Conservation (phyloP, 2,329 filamentous ascomycete species). For the Cladosporium halotolerans region DNA sequence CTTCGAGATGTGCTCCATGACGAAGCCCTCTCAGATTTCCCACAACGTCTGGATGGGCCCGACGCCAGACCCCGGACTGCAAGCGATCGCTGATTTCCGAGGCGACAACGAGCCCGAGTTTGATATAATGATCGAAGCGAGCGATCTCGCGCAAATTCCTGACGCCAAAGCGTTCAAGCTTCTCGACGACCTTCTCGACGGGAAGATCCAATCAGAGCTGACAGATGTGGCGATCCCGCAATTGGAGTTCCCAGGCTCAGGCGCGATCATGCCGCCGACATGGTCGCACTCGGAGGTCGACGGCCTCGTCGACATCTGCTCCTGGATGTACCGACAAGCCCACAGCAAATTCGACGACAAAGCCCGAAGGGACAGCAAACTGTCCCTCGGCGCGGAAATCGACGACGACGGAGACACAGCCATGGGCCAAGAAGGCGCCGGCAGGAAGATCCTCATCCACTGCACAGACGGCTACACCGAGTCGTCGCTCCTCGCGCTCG, state of each 20-base stretch:
- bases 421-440: constrained; percentile 38
- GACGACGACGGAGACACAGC: constrained; percentile 51
- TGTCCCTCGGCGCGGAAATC: constrained; percentile 30
- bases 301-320: constrained; percentile 76
- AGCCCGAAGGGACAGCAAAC: constrained; percentile 39
- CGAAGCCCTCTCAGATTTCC: constrained; percentile 78
- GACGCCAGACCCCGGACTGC: constrained; percentile 59
- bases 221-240: constrained; percentile 46
- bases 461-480: constrained; percentile 96
- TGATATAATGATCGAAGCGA: constrained; percentile 83
- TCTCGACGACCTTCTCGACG: constrained; percentile 50
- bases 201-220: constrained; percentile 23
- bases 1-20: constrained; percentile 90
- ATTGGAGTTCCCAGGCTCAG: constrained; percentile 86
- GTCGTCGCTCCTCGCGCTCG: constrained; percentile 78
- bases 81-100: constrained; percentile 1
- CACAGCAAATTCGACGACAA: constrained; percentile 38
- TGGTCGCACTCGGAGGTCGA: constrained; percentile 80
- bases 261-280: constrained; percentile 79
- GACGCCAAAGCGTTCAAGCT: constrained; percentile 60
- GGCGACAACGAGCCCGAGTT: constrained; percentile 47
- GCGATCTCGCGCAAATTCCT: constrained; percentile 71
- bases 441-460: constrained; percentile 74
- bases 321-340: constrained; percentile 81
- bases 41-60: constrained; percentile 87